Base-by-base conservation (phyloP, 2,329 filamentous ascomycete genomes). In the Tolypocladium ovalisporum region DNA sequence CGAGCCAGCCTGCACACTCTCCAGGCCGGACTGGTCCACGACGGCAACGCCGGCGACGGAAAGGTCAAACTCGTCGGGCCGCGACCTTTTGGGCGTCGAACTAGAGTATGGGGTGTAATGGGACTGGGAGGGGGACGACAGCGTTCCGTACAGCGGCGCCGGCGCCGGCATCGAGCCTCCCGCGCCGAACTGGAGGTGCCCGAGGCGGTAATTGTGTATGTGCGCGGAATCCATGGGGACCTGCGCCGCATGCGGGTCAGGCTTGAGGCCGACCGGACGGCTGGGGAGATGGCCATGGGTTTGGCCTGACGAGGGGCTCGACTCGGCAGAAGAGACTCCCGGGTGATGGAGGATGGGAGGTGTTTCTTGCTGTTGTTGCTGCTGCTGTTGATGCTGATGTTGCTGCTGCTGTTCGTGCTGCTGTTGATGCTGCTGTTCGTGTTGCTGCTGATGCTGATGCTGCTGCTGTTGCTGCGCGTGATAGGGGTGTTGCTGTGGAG, bases 41-140 rank as follows among this genome's bases (percentile, higher is more conserved):
- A 81, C 76, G 39, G 75, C 65, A 64, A 80, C 77, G 13, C 75
- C 79, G 27, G 75, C 69, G 55, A 78, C 76, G 35, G 78, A 78
- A 44, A 84, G 71, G 55, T 85, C 82, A 49, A 86, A 75, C 36
- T 85, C 82, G 60, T 84, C 81, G 44, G 80, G 80, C 39, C 81
- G 76, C 47, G 76, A 70, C 39, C 83, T 76, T 67, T 86, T 86
- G 47, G 76, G 65, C 13, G 72, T 70, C 40, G 65, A 58, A 57
- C 63, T 61, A 52, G 61, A 65, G 53, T 70, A 69, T 49, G 73
- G 66, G 32, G 62, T 62, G 54, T 69, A 65, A 19, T 64, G 66
- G 42, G 68, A 59, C 24, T 68, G 69, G 40, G 69, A 71, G 24
- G 75, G 70, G 8, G 78, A 76, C 62, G 71, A 65, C 57, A 80